A percentile compares a stretch with the other conserved stretches of the same genome.
Conservation (phyloP, 2,329 filamentous ascomycete species). For the Venturia carpophila region DNA sequence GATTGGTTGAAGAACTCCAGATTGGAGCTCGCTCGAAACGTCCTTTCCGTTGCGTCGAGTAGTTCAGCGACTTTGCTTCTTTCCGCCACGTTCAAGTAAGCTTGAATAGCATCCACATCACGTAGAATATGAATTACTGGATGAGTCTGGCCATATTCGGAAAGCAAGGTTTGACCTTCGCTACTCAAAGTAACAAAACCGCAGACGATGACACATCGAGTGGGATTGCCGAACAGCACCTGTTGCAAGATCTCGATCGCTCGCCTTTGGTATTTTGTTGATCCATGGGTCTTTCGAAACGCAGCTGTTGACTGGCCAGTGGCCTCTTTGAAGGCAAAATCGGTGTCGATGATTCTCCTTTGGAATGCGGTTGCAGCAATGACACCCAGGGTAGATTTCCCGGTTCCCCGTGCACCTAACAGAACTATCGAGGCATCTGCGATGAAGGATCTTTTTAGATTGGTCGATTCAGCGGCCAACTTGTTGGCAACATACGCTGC, state of each 20-base stretch:
- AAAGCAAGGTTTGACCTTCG: constrained; percentile 51
- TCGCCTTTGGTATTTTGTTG: constrained; percentile 53
- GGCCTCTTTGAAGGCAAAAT: constrained; percentile 57
- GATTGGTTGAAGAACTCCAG: constrained; percentile 71
- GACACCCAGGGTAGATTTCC: constrained; percentile 68
- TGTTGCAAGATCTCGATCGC: constrained; percentile 56
- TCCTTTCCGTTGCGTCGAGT: constrained; percentile 47
- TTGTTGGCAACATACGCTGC: too few species aligned
- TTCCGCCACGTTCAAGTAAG: constrained; percentile 50
- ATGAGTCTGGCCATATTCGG: constrained; percentile 55
- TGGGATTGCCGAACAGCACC: constrained; percentile 51
- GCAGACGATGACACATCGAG: constrained; percentile 61
- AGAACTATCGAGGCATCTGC: constrained; percentile 63
- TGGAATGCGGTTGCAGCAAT: constrained; percentile 66
- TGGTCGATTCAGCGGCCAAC: neutral
- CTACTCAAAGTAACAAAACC: constrained; percentile 62
- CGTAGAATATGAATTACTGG: constrained; percentile 65
- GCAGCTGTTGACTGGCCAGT: constrained; percentile 54
- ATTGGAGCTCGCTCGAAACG: constrained; percentile 61
- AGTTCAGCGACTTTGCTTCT: constrained; percentile 51
- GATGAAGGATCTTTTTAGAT: constrained; percentile 38
- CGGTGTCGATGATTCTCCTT: constrained; percentile 60
- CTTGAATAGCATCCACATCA: constrained; percentile 56
- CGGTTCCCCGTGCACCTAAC: constrained; percentile 63
- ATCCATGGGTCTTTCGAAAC: constrained; percentile 57